Evolutionary conservation across 2,329 filamentous ascomycete genomes (phyloP).

Genomic region (Fusarium sp.): DNA sequence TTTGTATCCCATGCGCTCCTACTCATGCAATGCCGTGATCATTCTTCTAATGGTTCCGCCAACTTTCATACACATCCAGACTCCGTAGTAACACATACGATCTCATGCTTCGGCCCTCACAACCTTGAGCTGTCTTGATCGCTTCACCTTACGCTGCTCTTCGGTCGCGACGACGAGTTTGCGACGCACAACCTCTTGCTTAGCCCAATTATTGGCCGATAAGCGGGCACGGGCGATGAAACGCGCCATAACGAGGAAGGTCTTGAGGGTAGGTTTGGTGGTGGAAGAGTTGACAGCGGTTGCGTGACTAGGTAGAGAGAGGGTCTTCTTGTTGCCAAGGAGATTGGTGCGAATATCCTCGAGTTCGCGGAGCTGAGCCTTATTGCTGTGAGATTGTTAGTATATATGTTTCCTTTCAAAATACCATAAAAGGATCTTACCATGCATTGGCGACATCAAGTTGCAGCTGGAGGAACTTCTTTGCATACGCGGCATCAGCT

Average conservation of each 20-base stretch:
- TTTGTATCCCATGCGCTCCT: constrained; percentile 5
- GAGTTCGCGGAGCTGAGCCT: constrained; percentile 88
- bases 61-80: constrained; percentile 3
- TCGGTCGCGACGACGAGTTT: constrained; percentile 64
- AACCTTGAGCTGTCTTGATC: constrained; percentile 57
- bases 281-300: constrained; percentile 20
- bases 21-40: constrained; percentile 27
- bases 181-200: constrained; percentile 64
- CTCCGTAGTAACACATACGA: constrained; percentile 4
- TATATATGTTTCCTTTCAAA: not conserved
- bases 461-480: constrained; percentile 83
- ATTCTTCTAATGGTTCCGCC: constrained; percentile 5
- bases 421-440: constrained; percentile 68
- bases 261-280: constrained; percentile 53
- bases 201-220: constrained; percentile 62
- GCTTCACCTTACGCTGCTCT: constrained; percentile 59
- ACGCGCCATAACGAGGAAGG: constrained; percentile 62
- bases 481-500: constrained; percentile 84
- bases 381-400: constrained; percentile 74
- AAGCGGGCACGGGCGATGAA: constrained; percentile 66
- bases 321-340: constrained; percentile 55
- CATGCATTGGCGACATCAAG: constrained; percentile 89
- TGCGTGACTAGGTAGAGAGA: constrained; percentile 48
- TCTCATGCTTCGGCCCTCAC: constrained; percentile 53
- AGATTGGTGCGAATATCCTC: constrained; percentile 75